Conservation (phyloP, 768 basidiomycete species). For the Lactifluus echinatus region DNA sequence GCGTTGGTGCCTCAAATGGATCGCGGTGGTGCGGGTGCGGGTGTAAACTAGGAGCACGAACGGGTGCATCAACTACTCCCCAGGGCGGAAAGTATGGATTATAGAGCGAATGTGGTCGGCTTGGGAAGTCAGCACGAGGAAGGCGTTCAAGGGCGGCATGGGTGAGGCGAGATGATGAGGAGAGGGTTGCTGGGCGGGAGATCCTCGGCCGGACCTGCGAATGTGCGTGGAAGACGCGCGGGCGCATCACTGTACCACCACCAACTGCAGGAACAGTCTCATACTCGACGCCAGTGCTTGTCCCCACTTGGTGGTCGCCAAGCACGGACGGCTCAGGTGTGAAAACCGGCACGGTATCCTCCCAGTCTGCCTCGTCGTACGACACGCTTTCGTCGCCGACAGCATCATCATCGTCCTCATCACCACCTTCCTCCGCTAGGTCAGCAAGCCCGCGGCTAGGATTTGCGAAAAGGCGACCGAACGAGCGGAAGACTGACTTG, state of each 20-base stretch:
- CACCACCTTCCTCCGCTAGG: slow-evolving; percentile 57
- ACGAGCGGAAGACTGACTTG: slow-evolving; percentile 73
- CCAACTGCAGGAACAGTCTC: slow-evolving; percentile 90
- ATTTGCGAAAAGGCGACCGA: slow-evolving; percentile 62
- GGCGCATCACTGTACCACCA: slow-evolving; percentile 79
- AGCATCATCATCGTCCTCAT: slow-evolving; percentile 33
- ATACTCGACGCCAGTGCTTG: slow-evolving; percentile 50
- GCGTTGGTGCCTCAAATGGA: slow-evolving; percentile 23
- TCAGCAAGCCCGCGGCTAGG: slow-evolving; percentile 66
- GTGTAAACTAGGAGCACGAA: slow-evolving; percentile 8
- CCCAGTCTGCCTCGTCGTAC: slow-evolving; percentile 67
- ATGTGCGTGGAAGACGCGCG: slow-evolving; percentile 79
- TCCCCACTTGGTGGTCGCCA: slow-evolving; percentile 27
- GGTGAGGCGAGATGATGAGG: slow-evolving; percentile 17
- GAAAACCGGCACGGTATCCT: slow-evolving; percentile 42
- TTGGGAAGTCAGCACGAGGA: slow-evolving; percentile 4
- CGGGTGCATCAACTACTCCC: background rate
- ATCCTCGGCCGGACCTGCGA: slow-evolving; percentile 52
- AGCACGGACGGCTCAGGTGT: slow-evolving; percentile 38
- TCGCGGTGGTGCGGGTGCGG: slow-evolving; percentile 17
- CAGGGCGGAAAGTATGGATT: slow-evolving; percentile 10
- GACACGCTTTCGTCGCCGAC: slow-evolving; percentile 36
- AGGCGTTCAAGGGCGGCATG: background rate
- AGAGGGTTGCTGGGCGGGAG: slow-evolving; percentile 24
- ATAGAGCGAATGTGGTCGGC: slow-evolving; percentile 13